Percentiles rank a stretch among this genome's conserved stretches.
Evolutionary conservation across 768 basidiomycete genomes (phyloP).

Genomic region (Tulasnella sp.): DNA sequence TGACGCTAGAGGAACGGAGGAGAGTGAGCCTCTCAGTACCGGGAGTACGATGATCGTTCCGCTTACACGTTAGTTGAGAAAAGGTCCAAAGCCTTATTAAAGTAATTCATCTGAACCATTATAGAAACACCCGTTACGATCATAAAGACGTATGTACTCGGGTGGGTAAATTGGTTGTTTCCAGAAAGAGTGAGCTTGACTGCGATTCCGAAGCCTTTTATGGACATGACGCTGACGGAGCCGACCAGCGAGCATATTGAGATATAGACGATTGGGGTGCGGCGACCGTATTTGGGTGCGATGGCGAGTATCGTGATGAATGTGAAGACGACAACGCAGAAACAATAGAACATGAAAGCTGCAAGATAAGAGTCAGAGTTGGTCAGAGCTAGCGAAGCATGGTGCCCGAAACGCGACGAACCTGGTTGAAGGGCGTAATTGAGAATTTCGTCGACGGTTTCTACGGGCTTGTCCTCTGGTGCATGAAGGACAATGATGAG

Average conservation of each 20-base stretch:
- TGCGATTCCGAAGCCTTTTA: constrained; percentile 97
- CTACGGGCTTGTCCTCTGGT: constrained; percentile 88
- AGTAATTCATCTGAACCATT: constrained; percentile 90
- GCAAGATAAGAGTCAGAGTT: neutral
- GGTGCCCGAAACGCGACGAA: constrained; percentile 39
- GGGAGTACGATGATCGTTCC: neutral
- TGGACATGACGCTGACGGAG: constrained; percentile 96
- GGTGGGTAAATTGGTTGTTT: constrained; percentile 91
- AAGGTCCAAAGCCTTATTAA: constrained; percentile 95
- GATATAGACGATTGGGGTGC: constrained; percentile 87
- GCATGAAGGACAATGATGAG: constrained; percentile 95
- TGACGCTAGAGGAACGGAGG: constrained; percentile 57
- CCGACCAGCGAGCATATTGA: constrained; percentile 96
- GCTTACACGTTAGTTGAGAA: constrained; percentile 97
- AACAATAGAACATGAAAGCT: constrained; percentile 91
- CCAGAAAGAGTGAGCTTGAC: constrained; percentile 90
- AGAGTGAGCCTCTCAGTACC: neutral
- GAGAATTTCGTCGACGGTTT: constrained; percentile 91
- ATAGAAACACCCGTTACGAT: constrained; percentile 80
- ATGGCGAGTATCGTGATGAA: constrained; percentile 83
- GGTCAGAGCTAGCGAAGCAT: neutral
- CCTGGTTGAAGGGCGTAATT: constrained; percentile 92
- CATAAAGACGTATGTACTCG: constrained; percentile 95
- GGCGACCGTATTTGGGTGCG: constrained; percentile 79
- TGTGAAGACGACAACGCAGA: constrained; percentile 76